Conservation (phyloP, 345 rosid species). For the Brassica carinata region DNA sequence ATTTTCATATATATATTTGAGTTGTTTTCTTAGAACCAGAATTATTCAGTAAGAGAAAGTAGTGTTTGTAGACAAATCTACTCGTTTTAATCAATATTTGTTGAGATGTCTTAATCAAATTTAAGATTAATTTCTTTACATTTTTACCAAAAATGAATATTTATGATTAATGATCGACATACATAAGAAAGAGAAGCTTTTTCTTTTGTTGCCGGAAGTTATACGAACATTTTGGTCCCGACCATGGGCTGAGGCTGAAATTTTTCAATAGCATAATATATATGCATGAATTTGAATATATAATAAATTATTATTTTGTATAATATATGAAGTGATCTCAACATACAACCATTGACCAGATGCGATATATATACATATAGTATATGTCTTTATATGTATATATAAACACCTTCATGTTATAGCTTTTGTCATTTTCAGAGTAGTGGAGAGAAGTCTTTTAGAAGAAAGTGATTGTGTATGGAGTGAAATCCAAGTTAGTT, state of each 20-base stretch:
- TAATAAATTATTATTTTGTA: background rate
- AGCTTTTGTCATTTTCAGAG: conserved; percentile 32
- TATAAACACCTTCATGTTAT: background rate
- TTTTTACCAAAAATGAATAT: background rate
- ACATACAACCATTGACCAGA: conserved; percentile 15
- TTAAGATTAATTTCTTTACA: conserved; percentile 6
- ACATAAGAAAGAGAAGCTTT: conserved; percentile 7
- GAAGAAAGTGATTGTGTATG: conserved; percentile 39
- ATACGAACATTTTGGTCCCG: conserved; percentile 39
- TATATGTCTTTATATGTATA: background rate
- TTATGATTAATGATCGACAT: conserved; percentile 29
- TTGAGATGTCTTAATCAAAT: conserved; percentile 31
- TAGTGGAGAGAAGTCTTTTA: conserved; percentile 33
- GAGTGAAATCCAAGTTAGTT: conserved; percentile 41
- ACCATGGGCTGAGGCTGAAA: conserved; percentile 12
- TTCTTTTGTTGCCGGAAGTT: conserved; percentile 24
- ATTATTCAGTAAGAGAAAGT: conserved; percentile 20
- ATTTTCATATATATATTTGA: background rate
- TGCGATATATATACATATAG: conserved; percentile 8
- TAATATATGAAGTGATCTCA: conserved; percentile 28
- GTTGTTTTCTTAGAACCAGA: conserved; percentile 11
- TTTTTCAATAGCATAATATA: background rate
- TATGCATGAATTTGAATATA: background rate
- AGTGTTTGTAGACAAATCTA: conserved; percentile 10
- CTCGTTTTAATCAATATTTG: conserved; percentile 27